phyloP scores from a whole-genome alignment of 768 basidiomycete species.

The Hericium alpestre region DNA sequence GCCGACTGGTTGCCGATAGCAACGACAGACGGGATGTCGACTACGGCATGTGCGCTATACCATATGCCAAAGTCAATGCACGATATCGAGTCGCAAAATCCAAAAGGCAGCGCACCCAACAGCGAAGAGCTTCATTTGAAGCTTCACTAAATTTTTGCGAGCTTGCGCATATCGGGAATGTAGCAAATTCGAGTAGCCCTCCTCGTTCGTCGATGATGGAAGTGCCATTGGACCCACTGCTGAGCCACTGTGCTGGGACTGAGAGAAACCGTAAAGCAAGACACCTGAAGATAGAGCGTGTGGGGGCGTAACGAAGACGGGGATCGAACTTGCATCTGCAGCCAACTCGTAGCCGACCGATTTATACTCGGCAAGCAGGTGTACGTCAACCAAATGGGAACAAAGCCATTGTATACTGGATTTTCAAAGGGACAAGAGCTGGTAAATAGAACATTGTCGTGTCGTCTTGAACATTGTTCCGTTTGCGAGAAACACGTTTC shows the following conservation, averaged over 20 bases:
- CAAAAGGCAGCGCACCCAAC: background rate
- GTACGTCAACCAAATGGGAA: no score
- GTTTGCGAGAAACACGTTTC: no score
- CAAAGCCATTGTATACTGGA: no score
- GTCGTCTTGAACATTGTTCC: no score
- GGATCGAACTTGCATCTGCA: no score
- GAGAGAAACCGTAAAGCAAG: background rate
- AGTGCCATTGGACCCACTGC: background rate
- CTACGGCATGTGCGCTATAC: slow-evolving; percentile 29
- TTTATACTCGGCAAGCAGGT: no score
- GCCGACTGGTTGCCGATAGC: slow-evolving; percentile 30
- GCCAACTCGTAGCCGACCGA: no score
- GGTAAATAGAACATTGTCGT: no score
- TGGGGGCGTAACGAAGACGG: background rate
- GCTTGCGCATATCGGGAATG: background rate
- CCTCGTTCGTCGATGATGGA: background rate
- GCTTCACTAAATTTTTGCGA: background rate
- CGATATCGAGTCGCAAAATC: background rate
- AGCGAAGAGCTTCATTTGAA: background rate
- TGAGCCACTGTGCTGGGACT: background rate
- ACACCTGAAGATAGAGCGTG: background rate
- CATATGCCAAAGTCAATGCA: background rate
- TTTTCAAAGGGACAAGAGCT: no score
- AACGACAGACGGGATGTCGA: slow-evolving; percentile 38
- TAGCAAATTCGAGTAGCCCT: background rate